Conservation (phyloP, 805 yeast genomes). For the Ogataea allantospora region DNA sequence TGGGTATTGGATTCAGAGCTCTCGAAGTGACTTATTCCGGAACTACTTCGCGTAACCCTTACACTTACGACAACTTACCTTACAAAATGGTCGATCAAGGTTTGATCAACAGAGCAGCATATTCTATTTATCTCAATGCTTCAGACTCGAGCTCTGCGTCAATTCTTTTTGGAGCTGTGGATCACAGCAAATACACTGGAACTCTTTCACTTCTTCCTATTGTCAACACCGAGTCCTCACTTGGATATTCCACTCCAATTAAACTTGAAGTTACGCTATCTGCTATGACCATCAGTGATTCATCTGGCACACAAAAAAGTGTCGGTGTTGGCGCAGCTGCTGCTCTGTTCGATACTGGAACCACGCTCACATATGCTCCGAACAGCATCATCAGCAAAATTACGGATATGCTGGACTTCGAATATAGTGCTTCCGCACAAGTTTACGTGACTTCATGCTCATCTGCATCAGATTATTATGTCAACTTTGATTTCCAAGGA, state of each 20-base stretch:
- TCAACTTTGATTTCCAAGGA: slow-evolving; percentile 59
- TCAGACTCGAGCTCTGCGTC: slow-evolving; percentile 44
- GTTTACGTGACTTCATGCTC: slow-evolving; percentile 49
- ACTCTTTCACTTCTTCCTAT: slow-evolving; percentile 48
- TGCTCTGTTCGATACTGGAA: slow-evolving; percentile 57
- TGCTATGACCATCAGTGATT: slow-evolving; percentile 32
- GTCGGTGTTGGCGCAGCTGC: slow-evolving; percentile 33
- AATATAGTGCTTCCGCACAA: slow-evolving; percentile 40
- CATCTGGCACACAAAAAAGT: slow-evolving; percentile 17
- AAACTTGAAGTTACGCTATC: slow-evolving; percentile 50
- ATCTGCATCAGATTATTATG: slow-evolving; percentile 23
- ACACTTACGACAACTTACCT: slow-evolving; percentile 67
- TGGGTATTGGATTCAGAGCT: slow-evolving; percentile 70
- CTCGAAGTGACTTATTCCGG: slow-evolving; percentile 60
- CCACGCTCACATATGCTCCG: slow-evolving; percentile 51
- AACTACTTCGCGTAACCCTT: slow-evolving; percentile 20
- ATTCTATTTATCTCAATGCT: slow-evolving; percentile 60
- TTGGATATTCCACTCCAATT: slow-evolving; percentile 39
- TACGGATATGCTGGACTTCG: slow-evolving; percentile 38
- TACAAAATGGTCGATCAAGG: slow-evolving; percentile 56
- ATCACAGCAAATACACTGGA: slow-evolving; percentile 60
- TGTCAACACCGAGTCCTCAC: slow-evolving; percentile 39
- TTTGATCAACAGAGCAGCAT: slow-evolving; percentile 50
- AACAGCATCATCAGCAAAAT: slow-evolving; percentile 26
- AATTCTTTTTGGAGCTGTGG: slow-evolving; percentile 73